Conservation (phyloP, 2,329 filamentous ascomycete species). For the Talaromyces funiculosus region DNA sequence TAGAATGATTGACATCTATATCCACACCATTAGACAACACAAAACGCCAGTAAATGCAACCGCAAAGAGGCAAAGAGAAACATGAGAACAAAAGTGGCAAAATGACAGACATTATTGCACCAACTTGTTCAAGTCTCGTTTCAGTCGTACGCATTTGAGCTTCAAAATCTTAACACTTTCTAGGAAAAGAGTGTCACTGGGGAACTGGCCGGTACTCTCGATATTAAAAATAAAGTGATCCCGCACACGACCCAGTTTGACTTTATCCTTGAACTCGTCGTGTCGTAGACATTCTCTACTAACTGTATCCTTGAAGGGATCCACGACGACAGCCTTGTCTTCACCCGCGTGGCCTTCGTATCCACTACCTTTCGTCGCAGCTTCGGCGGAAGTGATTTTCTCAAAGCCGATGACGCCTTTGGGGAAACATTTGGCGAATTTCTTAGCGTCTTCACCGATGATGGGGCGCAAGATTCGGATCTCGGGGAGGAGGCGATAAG, state of each 20-base stretch:
- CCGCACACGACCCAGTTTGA: slow-evolving; percentile 79
- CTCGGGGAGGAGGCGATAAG: slow-evolving; percentile 82
- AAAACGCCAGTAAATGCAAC: slow-evolving; percentile 38
- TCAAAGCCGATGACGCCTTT: slow-evolving; percentile 79
- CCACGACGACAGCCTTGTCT: slow-evolving; percentile 76
- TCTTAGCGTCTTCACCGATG: slow-evolving; percentile 75
- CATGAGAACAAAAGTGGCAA: not conserved
- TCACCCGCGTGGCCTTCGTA: slow-evolving; percentile 74
- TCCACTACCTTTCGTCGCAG: slow-evolving; percentile 52
- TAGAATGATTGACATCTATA: slow-evolving; percentile 9
- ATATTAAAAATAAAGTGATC: slow-evolving; percentile 98
- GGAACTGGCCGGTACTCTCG: slow-evolving; percentile 92
- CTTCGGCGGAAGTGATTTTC: slow-evolving; percentile 63
- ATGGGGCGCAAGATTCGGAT: slow-evolving; percentile 83
- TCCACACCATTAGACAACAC: slow-evolving; percentile 2
- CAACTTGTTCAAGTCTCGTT: slow-evolving; percentile 41
- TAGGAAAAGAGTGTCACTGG: slow-evolving; percentile 88
- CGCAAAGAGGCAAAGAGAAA: not conserved
- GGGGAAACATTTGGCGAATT: slow-evolving; percentile 87
- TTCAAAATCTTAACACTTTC: slow-evolving; percentile 82
- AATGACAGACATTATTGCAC: slow-evolving; percentile 26
- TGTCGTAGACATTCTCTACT: slow-evolving; percentile 89
- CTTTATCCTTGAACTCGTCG: slow-evolving; percentile 89
- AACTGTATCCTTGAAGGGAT: slow-evolving; percentile 92
- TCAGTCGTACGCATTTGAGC: slow-evolving; percentile 62